Base-by-base conservation (phyloP, 1,284 basidiomycete species). In the Leccinum subrobustum region DNA sequence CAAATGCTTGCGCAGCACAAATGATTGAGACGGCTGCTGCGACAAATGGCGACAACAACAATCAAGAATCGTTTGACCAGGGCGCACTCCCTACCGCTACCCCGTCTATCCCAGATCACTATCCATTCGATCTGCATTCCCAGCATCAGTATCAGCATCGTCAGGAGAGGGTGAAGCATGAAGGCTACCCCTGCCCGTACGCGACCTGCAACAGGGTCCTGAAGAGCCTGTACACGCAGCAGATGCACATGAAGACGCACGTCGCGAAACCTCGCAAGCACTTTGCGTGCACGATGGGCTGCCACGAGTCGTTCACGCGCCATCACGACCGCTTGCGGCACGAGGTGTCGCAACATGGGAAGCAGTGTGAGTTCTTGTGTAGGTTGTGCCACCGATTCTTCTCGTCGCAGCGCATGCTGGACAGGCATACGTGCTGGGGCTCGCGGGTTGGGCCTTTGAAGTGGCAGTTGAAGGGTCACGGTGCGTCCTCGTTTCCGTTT, bases 211-310 rank as follows among this genome's bases (percentile, higher is more conserved):
- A 11, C 14, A 37, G 55, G 18, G n/a, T 60, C 37, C 29, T 60
- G 9, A 60, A 58, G 31, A 60, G 23, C 35, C 18, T 42, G 8
- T 58, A 58, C 31, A 58, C 54, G 1, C 55, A 58, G 16, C 54
- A 60, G 12, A 7, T 58, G 1, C 58, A 60, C n/a, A 25, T 52
- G 35, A 60, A 60, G 29, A 33, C 59, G 11, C 59, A 60, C 48
- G 3, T n/a, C 2, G 48, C 18, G 7, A 58, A 58, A n/a, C 37
- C 56, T 7, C 48, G 50, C 3, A 58, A 58, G 56, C 23, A 14
- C 29, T 52, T 60, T 52, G 6, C n/a, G 20, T 60, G 59, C 50
- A 60, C 56, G 6, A 60, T 60, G 59, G 59, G 59, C 2, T 58
- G 56, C 7, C 37, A 37, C 4, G 56, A 58, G 23, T 58, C 48